These are phyloP conservation scores for Angomonas deanei DNA, from an alignment of 208 protist genomes.

Conservation along the genomic window DNA sequence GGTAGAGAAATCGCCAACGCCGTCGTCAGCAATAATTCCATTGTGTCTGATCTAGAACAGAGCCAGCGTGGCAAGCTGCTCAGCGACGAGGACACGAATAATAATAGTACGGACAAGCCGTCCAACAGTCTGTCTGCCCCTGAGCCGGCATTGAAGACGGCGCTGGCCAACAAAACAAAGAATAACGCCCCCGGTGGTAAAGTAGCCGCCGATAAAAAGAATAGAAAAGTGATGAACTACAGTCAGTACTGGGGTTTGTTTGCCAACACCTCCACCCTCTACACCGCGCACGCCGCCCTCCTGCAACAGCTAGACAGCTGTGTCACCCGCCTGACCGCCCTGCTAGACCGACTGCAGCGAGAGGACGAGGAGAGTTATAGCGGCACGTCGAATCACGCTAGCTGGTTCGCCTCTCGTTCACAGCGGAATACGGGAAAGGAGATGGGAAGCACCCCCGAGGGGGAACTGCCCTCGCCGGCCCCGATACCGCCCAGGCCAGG, in stretches of 20 bases:
- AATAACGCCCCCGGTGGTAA: not conserved
- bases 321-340: constrained; percentile 17
- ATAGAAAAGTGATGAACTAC: constrained; percentile 15
- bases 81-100: too few relatives aligned
- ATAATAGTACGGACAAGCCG: too few relatives aligned
- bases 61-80: too few relatives aligned
- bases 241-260: constrained; percentile 69
- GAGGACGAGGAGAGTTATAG: not conserved
- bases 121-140: not conserved
- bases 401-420: not conserved
- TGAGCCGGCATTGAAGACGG: not conserved
- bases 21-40: not conserved
- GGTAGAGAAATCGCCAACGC: not conserved
- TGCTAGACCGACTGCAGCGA: constrained; percentile 33
- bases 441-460: too few relatives aligned
- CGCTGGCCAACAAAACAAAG: not conserved
- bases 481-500: not conserved
- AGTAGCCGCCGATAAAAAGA: not conserved
- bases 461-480: too few relatives aligned
- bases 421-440: not conserved
- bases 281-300: constrained; percentile 34
- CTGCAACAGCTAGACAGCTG: constrained; percentile 36
- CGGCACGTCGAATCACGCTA: not conserved
- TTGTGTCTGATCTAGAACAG: too few relatives aligned
- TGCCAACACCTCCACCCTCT: constrained; percentile 58